phyloP scores from a whole-genome alignment of 495 filamentous ascomycete species.

The Hyphodiscus hymeniophilus region DNA sequence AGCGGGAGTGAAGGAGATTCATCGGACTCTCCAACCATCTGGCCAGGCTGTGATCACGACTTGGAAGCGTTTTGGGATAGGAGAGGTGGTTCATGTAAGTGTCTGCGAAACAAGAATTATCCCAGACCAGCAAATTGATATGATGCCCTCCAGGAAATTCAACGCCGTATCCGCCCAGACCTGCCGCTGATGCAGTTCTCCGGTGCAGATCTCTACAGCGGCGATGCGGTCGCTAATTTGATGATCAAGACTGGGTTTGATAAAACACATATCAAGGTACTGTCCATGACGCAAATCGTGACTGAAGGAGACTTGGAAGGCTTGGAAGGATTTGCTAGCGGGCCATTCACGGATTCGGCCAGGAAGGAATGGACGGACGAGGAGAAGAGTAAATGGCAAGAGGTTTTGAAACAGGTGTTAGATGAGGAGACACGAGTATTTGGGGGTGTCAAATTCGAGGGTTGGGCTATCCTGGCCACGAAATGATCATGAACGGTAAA shows the following conservation, averaged over 20 bases:
- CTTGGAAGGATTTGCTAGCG: slow-evolving; percentile 20
- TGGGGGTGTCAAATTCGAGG: slow-evolving; percentile 23
- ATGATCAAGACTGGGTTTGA: slow-evolving; percentile 19
- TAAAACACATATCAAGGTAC: slow-evolving; percentile 13
- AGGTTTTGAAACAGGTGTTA: slow-evolving; percentile 13
- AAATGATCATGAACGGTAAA: too few species aligned
- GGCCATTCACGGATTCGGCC: slow-evolving; percentile 19
- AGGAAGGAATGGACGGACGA: slow-evolving; percentile 21
- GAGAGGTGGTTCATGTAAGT: slow-evolving; percentile 24
- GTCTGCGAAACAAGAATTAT: too few species aligned
- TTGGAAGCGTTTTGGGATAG: slow-evolving; percentile 26
- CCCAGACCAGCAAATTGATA: too few species aligned
- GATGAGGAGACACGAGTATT: slow-evolving; percentile 21
- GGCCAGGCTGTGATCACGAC: slow-evolving; percentile 28
- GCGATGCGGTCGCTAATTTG: slow-evolving; percentile 17
- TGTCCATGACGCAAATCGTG: slow-evolving; percentile 17
- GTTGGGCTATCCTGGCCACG: slow-evolving; percentile 20
- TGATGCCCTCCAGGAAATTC: too few species aligned
- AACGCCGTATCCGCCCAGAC: slow-evolving; percentile 23
- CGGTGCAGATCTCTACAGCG: slow-evolving; percentile 20
- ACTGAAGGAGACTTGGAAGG: slow-evolving; percentile 19
- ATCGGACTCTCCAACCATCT: slow-evolving; percentile 28
- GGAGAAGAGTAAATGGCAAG: slow-evolving; percentile 19
- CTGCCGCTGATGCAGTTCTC: slow-evolving; percentile 21
- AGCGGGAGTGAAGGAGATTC: slow-evolving; percentile 22